phyloP scores from a whole-genome alignment of 2,329 filamentous ascomycete genomes.

The Endothia cerciana region DNA sequence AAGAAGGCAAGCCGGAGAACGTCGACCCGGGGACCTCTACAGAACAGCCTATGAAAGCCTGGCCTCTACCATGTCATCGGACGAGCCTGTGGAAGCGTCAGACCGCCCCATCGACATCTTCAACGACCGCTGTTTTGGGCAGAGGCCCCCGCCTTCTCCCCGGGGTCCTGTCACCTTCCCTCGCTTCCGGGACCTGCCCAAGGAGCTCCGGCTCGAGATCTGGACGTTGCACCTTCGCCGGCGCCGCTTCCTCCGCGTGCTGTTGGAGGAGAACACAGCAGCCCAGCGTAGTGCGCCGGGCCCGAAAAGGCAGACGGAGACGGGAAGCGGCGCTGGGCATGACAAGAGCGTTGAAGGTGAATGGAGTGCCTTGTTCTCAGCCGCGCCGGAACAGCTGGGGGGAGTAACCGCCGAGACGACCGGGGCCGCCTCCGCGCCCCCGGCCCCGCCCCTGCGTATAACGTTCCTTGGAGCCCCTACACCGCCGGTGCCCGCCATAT shows the following conservation, averaged over 20 bases:
- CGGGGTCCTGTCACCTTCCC: neutral
- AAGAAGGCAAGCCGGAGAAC: too few relatives aligned
- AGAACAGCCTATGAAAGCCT: too few relatives aligned
- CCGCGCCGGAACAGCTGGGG: neutral
- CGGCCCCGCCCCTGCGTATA: neutral
- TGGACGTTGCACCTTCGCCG: conserved; percentile 4
- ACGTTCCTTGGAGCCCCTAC: conserved; percentile 6
- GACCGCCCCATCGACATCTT: neutral
- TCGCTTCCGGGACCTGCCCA: neutral
- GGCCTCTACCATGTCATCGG: too few relatives aligned
- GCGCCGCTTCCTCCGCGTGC: conserved; percentile 15
- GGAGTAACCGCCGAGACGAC: too few relatives aligned
- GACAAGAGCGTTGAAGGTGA: neutral
- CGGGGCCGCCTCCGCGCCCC: too few relatives aligned
- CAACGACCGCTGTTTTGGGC: neutral
- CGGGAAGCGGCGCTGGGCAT: neutral
- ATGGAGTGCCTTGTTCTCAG: neutral
- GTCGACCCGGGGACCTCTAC: too few relatives aligned
- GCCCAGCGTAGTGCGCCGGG: neutral
- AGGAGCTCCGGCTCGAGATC: conserved; percentile 16
- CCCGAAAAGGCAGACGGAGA: too few relatives aligned
- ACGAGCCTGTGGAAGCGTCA: too few relatives aligned
- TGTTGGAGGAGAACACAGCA: conserved; percentile 15
- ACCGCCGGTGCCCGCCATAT: conserved; percentile 2
- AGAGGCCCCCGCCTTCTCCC: neutral